These are phyloP conservation scores for Yarrowia osloensis DNA, from an alignment of 805 yeast species.

Conservation along the genomic window DNA sequence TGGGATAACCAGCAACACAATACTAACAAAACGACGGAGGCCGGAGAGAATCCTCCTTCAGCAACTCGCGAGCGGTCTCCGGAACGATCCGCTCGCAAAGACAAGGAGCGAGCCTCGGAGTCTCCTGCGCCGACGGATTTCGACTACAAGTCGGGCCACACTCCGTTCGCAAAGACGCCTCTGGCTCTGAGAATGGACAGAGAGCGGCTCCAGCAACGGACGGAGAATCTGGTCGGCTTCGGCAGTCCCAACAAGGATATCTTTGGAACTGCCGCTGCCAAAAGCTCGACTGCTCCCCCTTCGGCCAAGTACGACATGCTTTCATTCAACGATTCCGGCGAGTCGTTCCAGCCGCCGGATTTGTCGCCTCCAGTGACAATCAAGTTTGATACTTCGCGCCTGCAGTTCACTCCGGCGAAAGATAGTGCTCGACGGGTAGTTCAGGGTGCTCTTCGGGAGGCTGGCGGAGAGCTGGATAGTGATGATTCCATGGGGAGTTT, in stretches of 20 bases:
- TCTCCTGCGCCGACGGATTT: conserved; percentile 7
- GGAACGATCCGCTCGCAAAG: not conserved
- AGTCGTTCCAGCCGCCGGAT: conserved; percentile 22
- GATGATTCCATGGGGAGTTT: conserved; percentile 18
- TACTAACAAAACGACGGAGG: conserved; percentile 30
- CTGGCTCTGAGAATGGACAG: conserved; percentile 13
- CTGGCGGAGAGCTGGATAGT: conserved; percentile 11
- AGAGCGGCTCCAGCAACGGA: conserved; percentile 8
- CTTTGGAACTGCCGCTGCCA: not conserved
- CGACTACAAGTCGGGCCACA: conserved; percentile 14
- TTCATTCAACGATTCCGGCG: conserved; percentile 10
- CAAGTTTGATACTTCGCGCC: conserved; percentile 21
- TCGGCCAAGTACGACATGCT: conserved; percentile 9
- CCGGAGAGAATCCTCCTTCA: conserved; percentile 12
- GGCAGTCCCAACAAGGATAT: conserved; percentile 19
- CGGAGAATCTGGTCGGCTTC: not conserved
- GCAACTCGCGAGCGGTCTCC: not conserved
- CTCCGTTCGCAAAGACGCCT: conserved; percentile 22
- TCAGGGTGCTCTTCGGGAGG: not conserved
- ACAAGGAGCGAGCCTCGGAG: not conserved
- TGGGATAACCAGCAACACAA: conserved; percentile 34
- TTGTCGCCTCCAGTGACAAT: conserved; percentile 20
- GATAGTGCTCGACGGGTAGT: conserved; percentile 28
- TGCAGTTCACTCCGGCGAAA: conserved; percentile 12
- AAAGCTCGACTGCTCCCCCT: not conserved